Evolutionary conservation across 768 basidiomycete genomes (phyloP), one percentile per base, ranked within the genome.

Genomic region (Leccinum barrowsii): DNA sequence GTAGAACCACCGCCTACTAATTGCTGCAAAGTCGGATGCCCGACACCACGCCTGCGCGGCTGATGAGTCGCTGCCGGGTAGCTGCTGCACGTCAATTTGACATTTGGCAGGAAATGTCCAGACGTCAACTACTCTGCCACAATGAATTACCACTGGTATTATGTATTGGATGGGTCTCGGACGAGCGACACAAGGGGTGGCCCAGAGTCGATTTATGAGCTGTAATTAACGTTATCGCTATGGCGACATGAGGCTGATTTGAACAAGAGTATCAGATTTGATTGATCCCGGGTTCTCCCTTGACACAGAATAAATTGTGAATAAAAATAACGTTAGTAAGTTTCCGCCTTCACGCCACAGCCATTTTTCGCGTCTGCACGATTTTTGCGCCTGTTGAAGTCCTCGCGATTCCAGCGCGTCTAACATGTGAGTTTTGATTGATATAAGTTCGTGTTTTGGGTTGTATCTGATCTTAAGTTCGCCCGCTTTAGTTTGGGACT

Each of bases 401-500:
- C 59, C 59, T 59, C 44, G 50, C 60, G 2, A 40, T 35, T 55
- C 34, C 52, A 56, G 51, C 54, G 34, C 60, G 44, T 59, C 47
- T 37, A 55, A 2, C 24, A 21, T 59, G 64, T 65, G 57, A 49
- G 60, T 58, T 17, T 52, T 30, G 7, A 21, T 34, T 26, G 8
- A 19, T 62, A 21, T 32, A 17, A 13, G 40, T 53, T 53, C 17
- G 32, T 42, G 11, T 26, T 50, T 44, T 44, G 37, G 7, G 3
- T 32, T n/a, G 5, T 34, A 32, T 42, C 50, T 63, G 28, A 59
- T 24, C 22, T 21, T 1, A 28, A 28, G 30, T 24, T 7, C 3
- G 26, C n/a, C 37, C 7, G 4, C 24, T 40, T 1, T 32, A 65
- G 59, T n/a, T 42, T 55, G 67, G 67, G 57, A 66, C 66, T 57